Percentiles rank a stretch among this genome's conserved stretches.
phyloP scores from a whole-genome alignment of 164 flowering plant genomes.

The Macadamia tetraphylla region DNA sequence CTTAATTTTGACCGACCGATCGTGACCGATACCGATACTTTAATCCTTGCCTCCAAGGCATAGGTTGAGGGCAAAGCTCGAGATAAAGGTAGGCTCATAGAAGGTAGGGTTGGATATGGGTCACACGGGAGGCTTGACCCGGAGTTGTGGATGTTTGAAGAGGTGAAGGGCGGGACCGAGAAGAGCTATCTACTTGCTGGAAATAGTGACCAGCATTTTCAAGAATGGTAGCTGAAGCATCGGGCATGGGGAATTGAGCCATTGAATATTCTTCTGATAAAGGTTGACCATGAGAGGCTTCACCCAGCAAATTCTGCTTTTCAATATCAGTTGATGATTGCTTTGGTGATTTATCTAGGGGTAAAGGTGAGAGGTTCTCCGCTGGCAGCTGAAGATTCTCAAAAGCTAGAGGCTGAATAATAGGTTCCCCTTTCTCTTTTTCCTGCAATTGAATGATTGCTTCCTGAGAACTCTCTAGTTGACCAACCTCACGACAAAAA shows the following conservation, averaged over 20 bases:
- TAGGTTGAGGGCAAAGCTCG: slow-evolving; percentile 19
- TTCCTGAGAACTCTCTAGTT: slow-evolving; percentile 14
- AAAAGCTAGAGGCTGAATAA: slow-evolving; percentile 2
- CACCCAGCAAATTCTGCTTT: slow-evolving; percentile 9
- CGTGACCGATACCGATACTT: too few species aligned
- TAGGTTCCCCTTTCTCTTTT: slow-evolving; percentile 9
- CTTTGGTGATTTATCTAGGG: slow-evolving; percentile 1
- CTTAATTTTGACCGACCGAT: too few species aligned
- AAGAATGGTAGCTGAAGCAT: slow-evolving; percentile 8
- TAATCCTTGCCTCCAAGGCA: too few species aligned
- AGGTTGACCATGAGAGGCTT: slow-evolving; percentile 8
- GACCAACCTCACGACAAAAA: slow-evolving; percentile 10
- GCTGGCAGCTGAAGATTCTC: slow-evolving; percentile 9
- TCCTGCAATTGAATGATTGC: slow-evolving; percentile 15
- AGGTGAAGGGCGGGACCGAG: slow-evolving; percentile 8
- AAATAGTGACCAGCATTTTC: slow-evolving; percentile 16
- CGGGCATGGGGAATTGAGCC: slow-evolving; percentile 11
- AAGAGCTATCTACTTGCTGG: slow-evolving; percentile 17
- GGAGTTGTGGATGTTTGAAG: slow-evolving; percentile 14
- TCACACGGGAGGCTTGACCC: not conserved
- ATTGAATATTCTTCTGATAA: too few species aligned
- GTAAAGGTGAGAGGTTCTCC: slow-evolving; percentile 1
- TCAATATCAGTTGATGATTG: slow-evolving; percentile 8
- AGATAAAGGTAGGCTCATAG: slow-evolving; percentile 13
- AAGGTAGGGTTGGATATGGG: slow-evolving; percentile 15